A percentile compares a stretch with the other conserved stretches of the same genome.
Evolutionary conservation across 140 eudicot species (phyloP).

Genomic region (Oenanthe javanica): DNA sequence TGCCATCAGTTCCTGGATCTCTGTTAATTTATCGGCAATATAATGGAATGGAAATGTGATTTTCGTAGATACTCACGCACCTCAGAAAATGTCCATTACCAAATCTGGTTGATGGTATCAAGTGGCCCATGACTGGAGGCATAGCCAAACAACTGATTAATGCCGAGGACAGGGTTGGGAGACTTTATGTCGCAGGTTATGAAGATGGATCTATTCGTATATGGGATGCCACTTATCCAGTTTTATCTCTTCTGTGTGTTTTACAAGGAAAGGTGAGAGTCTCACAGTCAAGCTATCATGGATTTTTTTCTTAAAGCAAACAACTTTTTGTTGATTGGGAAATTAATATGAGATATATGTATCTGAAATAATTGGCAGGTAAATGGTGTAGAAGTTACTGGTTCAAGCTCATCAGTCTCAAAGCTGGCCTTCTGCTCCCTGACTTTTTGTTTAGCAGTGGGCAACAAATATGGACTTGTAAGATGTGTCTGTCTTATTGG

Average conservation of each 20-base stretch:
- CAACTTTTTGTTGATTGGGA: neutral
- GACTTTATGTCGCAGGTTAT: constrained; percentile 71
- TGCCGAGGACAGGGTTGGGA: constrained; percentile 37
- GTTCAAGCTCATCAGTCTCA: constrained; percentile 53
- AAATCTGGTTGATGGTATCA: constrained; percentile 22
- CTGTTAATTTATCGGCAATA: neutral
- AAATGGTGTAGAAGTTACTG: constrained; percentile 49
- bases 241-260: constrained; percentile 50
- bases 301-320: neutral
- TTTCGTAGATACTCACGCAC: constrained; percentile 40
- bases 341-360: constrained; percentile 6
- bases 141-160: constrained; percentile 31
- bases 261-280: constrained; percentile 43
- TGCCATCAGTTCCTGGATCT: constrained; percentile 1
- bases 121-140: constrained; percentile 87
- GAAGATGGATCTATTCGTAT: constrained; percentile 80
- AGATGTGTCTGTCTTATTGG: constrained; percentile 21
- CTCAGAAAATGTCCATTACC: constrained; percentile 26
- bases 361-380: constrained; percentile 38
- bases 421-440: constrained; percentile 50
- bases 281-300: neutral
- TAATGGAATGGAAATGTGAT: constrained; percentile 16
- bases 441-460: constrained; percentile 65
- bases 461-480: constrained; percentile 74
- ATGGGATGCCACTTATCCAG: constrained; percentile 89